Evolutionary conservation across 2,329 filamentous ascomycete species (phyloP).

Genomic region (Remersonia thermophila): DNA sequence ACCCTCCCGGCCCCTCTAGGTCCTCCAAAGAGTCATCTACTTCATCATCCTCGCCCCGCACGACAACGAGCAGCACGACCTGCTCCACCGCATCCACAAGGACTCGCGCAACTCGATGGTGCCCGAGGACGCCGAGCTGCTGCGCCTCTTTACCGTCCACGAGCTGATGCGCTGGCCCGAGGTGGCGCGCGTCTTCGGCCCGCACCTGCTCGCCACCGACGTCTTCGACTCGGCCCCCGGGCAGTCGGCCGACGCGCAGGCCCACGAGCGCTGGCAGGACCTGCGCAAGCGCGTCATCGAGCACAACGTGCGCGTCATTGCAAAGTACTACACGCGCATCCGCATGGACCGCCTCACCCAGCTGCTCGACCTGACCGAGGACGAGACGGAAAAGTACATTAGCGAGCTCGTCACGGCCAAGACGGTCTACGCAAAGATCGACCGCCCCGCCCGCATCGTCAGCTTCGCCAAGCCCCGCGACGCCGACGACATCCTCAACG

Average conservation of each 20-base stretch:
- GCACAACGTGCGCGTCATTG: conserved; percentile 94
- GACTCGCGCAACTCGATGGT: conserved; percentile 73
- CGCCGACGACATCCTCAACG: conserved; percentile 90
- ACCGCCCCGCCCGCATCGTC: conserved; percentile 81
- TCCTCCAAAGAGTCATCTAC: conserved; percentile 90
- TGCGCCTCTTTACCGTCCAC: conserved; percentile 88
- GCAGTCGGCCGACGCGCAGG: conserved; percentile 63
- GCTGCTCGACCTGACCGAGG: conserved; percentile 81
- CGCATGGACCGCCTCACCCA: conserved; percentile 82
- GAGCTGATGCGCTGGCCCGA: conserved; percentile 98
- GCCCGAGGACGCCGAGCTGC: conserved; percentile 66
- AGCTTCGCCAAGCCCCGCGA: conserved; percentile 91
- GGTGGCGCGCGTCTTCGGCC: conserved; percentile 77
- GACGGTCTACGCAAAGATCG: conserved; percentile 96
- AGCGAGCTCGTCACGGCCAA: conserved; percentile 93
- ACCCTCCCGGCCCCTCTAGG: conserved; percentile 44
- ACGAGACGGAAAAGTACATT: conserved; percentile 98
- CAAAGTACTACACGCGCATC: conserved; percentile 98
- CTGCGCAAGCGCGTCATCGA: conserved; percentile 97
- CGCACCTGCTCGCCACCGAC: conserved; percentile 77
- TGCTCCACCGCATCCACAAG: conserved; percentile 82
- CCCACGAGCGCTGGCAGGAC: conserved; percentile 80
- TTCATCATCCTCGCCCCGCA: conserved; percentile 93
- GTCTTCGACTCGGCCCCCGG: conserved; percentile 63
- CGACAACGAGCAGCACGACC: conserved; percentile 96